phyloP scores from a whole-genome alignment of 2,329 filamentous ascomycete genomes.

The Cordyceps fumosorosea region DNA sequence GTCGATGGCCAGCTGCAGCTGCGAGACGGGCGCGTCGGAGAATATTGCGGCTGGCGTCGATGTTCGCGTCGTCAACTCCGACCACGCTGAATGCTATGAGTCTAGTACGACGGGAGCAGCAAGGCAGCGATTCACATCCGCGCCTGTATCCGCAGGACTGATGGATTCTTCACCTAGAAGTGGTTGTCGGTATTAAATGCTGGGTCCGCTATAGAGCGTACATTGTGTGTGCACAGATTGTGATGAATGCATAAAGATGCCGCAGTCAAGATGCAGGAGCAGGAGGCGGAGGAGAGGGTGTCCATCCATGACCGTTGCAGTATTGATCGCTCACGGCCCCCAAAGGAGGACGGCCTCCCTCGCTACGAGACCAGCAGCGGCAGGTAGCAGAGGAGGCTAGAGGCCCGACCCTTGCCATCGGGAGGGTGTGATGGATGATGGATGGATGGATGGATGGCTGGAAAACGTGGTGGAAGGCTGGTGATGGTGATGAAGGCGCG shows the following conservation, averaged over 20 bases:
- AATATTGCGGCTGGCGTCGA: not conserved
- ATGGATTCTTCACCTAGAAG: not conserved
- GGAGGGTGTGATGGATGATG: not conserved
- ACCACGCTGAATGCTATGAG: slow-evolving; percentile 1
- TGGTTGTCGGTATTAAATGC: not conserved
- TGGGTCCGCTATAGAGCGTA: not conserved
- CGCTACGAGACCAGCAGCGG: not conserved
- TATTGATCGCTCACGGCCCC: not conserved
- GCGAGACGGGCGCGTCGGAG: not conserved
- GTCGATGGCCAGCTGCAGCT: not conserved
- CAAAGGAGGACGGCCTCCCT: not conserved
- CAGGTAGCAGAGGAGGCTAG: not conserved
- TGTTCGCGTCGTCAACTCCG: not conserved
- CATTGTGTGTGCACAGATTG: not conserved
- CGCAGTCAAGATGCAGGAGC: not conserved
- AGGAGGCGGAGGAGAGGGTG: not conserved
- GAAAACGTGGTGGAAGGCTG: no score
- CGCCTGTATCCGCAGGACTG: not conserved
- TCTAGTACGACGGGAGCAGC: no score
- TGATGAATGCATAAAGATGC: not conserved
- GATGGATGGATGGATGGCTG: not conserved
- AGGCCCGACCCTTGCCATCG: slow-evolving; percentile 4
- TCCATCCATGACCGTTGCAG: not conserved
- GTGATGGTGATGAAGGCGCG: no score
- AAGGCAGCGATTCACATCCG: not conserved